Base-by-base conservation (phyloP, 164 flowering plant species). In the Saururus chinensis region DNA sequence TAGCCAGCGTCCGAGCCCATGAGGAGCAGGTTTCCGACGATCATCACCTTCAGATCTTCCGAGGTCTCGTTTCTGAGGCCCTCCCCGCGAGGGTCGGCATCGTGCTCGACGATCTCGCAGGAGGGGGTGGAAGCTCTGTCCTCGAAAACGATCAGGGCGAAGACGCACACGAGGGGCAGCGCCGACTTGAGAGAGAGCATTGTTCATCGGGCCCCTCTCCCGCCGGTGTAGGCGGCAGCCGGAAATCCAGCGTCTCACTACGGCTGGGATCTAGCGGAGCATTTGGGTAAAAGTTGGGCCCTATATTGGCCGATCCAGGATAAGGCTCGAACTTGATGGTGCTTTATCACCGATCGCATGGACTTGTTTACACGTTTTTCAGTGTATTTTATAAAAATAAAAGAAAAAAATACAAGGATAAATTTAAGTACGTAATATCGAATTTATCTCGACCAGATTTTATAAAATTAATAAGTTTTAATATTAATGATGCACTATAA, bases 11-110 rank as follows among this genome's bases (percentile, higher is more conserved):
- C 84, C 41, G 87, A 81, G 37, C 88, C 87, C 70, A 68, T 51
- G 22, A 84, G 68, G 7, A 84, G 76, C 66, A 86, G 57, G 70
- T 84, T 71, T 35, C 83, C 80, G 41, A 79, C 92, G 72, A 84
- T 57, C 88, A 86, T 86, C 48, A 82, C 87, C 75, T 75, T 86
- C 70, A 86, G 56, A 22, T 82, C 85, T 16, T 68, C 79, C 0
- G 60, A 41, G 57, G 61, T 67, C 53, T 48, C 64, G 10, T 25
- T 66, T 0, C 9, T 25, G 51, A 13, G 53, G 51, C 23, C 41
- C 20, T 40, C 63, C 25, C 63, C 53, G 40, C 59, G 23, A 19
- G n/a, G 49, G 51, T 23, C 42, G n/a, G 7, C 60, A 1, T 11
- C 16, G 41, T 26, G 37, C 16, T 60, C 48, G 57, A 40, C 58